phyloP scores from a whole-genome alignment of 352 stramenopile species.

The Globisporangium orthogonon region DNA sequence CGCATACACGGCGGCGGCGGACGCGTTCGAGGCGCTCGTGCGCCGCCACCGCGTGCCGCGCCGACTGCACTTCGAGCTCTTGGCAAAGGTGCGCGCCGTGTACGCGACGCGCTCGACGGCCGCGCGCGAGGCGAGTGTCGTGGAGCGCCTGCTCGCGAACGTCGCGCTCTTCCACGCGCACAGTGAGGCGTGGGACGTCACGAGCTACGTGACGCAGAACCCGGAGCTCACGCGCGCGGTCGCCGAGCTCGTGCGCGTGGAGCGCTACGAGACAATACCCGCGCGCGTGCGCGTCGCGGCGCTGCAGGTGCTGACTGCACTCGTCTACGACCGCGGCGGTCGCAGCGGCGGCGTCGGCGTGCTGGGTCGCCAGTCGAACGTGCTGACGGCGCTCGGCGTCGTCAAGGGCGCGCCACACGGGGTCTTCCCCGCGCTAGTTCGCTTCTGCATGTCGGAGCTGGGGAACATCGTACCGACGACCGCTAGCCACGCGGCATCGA shows the following conservation, averaged over 20 bases:
- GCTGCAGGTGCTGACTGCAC: conserved; percentile 65
- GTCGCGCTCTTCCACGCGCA: conserved; percentile 74
- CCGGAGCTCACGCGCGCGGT: conserved; percentile 63
- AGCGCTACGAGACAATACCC: conserved; percentile 53
- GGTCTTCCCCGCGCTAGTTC: conserved; percentile 77
- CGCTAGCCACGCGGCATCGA: conserved; percentile 1
- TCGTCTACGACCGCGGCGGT: conserved; percentile 73
- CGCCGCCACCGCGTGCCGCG: conserved; percentile 38
- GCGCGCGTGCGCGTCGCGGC: conserved; percentile 50
- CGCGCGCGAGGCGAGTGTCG: conserved; percentile 39
- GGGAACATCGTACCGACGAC: conserved; percentile 21
- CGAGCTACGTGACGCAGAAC: conserved; percentile 74
- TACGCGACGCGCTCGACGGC: conserved; percentile 25
- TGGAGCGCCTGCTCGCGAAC: conserved; percentile 67
- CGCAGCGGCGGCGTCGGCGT: conserved; percentile 57
- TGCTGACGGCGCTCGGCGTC: conserved; percentile 70
- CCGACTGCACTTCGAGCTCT: conserved; percentile 69
- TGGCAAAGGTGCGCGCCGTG: conserved; percentile 50
- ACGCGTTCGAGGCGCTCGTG: conserved; percentile 52
- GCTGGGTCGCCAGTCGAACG: conserved; percentile 72
- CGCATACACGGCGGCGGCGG: conserved; percentile 31
- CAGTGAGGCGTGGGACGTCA: conserved; percentile 68
- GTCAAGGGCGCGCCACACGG: conserved; percentile 73
- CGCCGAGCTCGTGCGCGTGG: conserved; percentile 71
- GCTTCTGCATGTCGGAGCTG: conserved; percentile 71